phyloP scores from a whole-genome alignment of 345 rosid species.

The Kernera saxatilis region DNA sequence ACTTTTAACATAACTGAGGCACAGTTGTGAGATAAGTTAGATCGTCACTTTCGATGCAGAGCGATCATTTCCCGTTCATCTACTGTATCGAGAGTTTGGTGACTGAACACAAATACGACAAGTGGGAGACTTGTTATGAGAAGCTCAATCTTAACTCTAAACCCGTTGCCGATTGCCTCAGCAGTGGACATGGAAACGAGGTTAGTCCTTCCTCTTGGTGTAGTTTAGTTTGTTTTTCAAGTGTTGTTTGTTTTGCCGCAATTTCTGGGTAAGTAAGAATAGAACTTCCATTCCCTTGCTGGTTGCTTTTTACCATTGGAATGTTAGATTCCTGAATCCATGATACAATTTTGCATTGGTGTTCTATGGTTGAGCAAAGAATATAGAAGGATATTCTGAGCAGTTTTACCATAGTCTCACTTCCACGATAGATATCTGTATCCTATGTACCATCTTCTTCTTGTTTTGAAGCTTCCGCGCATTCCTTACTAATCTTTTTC shows the following conservation, averaged over 20 bases:
- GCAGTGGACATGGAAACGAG: slow-evolving; percentile 53
- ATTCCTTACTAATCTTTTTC: not conserved
- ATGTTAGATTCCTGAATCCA: not conserved
- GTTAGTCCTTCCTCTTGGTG: slow-evolving; percentile 32
- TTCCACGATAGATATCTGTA: not conserved
- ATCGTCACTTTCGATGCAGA: slow-evolving; percentile 41
- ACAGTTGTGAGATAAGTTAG: not conserved
- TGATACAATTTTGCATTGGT: not conserved
- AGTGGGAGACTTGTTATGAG: slow-evolving; percentile 77
- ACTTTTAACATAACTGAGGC: not conserved
- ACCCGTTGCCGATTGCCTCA: slow-evolving; percentile 54
- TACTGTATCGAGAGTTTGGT: slow-evolving; percentile 70
- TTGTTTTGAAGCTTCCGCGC: not conserved
- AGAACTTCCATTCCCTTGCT: not conserved
- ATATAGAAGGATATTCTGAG: not conserved
- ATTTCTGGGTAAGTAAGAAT: no score
- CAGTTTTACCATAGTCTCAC: not conserved
- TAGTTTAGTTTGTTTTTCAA: not conserved
- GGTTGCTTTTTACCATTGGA: not conserved
- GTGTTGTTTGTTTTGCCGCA: not conserved
- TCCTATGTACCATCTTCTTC: not conserved
- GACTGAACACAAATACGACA: slow-evolving; percentile 36
- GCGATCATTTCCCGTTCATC: slow-evolving; percentile 67
- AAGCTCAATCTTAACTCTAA: slow-evolving; percentile 54
- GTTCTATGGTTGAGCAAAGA: not conserved